Conservation (phyloP, 1,139 yeast genomes). For the Hyphopichia buzzinii region DNA sequence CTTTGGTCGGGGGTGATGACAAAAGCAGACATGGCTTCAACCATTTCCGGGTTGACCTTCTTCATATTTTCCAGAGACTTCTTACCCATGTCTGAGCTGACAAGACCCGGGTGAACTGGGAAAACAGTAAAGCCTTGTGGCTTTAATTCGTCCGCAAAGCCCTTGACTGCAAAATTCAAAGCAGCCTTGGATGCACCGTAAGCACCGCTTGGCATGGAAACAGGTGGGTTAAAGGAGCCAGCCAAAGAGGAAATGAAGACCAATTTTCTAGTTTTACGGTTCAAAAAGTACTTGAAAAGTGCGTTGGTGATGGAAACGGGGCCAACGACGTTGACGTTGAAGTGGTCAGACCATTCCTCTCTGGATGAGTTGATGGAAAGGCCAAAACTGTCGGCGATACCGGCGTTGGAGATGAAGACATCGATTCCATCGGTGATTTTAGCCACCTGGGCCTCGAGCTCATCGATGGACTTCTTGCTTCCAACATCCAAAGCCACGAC, state of each 20-base stretch:
- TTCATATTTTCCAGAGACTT: not conserved
- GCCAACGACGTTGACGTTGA: conserved; percentile 8
- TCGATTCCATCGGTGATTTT: conserved; percentile 14
- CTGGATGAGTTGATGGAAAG: conserved; percentile 7
- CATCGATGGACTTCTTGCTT: conserved; percentile 11
- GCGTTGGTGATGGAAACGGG: conserved; percentile 8
- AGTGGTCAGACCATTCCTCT: conserved; percentile 11
- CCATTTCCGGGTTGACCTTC: not conserved
- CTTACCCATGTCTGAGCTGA: conserved; percentile 19
- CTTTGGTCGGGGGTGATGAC: conserved; percentile 4
- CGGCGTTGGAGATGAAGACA: conserved; percentile 19
- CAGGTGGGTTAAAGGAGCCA: conserved; percentile 16
- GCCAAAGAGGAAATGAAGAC: conserved; percentile 21
- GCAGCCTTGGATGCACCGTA: conserved; percentile 2
- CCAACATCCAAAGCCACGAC: conserved; percentile 5
- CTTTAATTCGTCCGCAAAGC: conserved; percentile 18
- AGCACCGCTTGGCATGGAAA: conserved; percentile 1
- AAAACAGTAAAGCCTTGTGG: conserved; percentile 21
- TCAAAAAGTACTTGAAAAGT: conserved; percentile 19
- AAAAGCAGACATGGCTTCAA: not conserved
- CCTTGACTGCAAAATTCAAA: conserved; percentile 14
- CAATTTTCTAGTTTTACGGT: conserved; percentile 19
- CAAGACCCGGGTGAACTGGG: conserved; percentile 31
- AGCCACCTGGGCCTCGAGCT: conserved; percentile 10
- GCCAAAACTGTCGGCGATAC: conserved; percentile 6